These are phyloP conservation scores for Priceomyces carsonii DNA, from an alignment of 805 yeast species.

Conservation along the genomic window DNA sequence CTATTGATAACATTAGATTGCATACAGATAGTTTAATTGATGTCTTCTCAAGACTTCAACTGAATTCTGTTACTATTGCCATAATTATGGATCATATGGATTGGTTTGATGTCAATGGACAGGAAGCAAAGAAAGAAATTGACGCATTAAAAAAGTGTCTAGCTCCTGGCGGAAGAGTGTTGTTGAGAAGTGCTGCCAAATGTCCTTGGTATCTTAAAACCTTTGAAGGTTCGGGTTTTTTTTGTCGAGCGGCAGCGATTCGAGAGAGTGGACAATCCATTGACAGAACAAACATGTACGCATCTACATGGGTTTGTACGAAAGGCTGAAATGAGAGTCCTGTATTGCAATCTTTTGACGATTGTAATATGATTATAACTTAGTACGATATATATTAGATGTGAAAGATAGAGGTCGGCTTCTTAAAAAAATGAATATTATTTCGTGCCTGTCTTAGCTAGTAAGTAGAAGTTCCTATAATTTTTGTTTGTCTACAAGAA, in stretches of 20 bases:
- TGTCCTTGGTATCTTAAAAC: constrained; percentile 76
- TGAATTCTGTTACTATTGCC: constrained; percentile 69
- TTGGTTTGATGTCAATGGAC: constrained; percentile 73
- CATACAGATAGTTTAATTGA: constrained; percentile 81
- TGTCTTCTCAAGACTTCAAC: constrained; percentile 65
- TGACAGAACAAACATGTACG: constrained; percentile 85
- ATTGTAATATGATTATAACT: too few species aligned
- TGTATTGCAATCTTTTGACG: too few species aligned
- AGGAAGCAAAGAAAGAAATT: constrained; percentile 67
- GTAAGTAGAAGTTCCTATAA: too few species aligned
- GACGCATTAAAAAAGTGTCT: constrained; percentile 62
- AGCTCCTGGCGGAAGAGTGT: constrained; percentile 67
- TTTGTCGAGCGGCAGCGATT: constrained; percentile 67
- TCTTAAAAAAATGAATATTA: too few species aligned
- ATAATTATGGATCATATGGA: constrained; percentile 92
- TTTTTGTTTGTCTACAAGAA: too few species aligned
- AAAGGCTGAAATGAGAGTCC: constrained; percentile 26
- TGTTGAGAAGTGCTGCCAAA: constrained; percentile 72
- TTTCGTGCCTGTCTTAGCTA: too few species aligned
- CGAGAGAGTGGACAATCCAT: constrained; percentile 64
- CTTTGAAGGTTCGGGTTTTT: constrained; percentile 68
- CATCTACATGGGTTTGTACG: constrained; percentile 84
- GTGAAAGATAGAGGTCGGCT: too few species aligned
- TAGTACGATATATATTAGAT: too few species aligned
- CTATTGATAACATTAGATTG: constrained; percentile 68